Evolutionary conservation across 2,329 filamentous ascomycete species (phyloP).

Genomic region (Amauroascus verrucosus): DNA sequence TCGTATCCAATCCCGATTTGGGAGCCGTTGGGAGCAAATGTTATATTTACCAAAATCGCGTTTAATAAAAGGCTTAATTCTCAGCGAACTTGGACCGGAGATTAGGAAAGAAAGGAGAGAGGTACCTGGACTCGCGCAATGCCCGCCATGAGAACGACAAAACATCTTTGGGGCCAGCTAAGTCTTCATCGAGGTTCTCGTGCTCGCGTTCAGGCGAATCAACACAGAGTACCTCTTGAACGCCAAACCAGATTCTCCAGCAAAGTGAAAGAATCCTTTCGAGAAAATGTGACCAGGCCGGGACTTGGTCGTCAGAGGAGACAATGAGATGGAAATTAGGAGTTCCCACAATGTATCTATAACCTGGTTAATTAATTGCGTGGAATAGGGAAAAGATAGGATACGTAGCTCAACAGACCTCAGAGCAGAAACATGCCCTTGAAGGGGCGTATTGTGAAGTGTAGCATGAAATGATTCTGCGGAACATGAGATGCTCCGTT

Average conservation of each 20-base stretch:
- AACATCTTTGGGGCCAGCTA: constrained; percentile 70
- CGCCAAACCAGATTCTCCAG: constrained; percentile 62
- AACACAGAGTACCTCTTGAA: constrained; percentile 71
- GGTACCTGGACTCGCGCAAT: constrained; percentile 82
- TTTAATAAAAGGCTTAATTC: constrained; percentile 58
- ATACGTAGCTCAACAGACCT: constrained; percentile 37
- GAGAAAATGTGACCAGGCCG: constrained; percentile 28
- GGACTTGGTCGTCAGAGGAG: constrained; percentile 20
- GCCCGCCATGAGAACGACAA: constrained; percentile 92
- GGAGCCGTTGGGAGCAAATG: constrained; percentile 36
- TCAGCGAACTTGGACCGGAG: background rate
- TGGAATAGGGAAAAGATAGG: background rate
- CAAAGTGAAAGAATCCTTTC: constrained; percentile 51
- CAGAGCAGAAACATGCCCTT: constrained; percentile 59
- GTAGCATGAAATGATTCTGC: constrained; percentile 56
- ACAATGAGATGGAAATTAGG: constrained; percentile 28
- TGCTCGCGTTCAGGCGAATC: constrained; percentile 83
- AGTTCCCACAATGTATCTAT: constrained; percentile 42
- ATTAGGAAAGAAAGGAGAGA: background rate
- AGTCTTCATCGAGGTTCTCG: constrained; percentile 56
- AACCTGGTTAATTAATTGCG: constrained; percentile 4
- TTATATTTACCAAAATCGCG: constrained; percentile 47
- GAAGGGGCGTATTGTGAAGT: constrained; percentile 55
- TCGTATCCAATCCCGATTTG: constrained; percentile 42
- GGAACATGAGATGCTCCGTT: constrained; percentile 54